Base-by-base conservation (phyloP, 176 grass and related monocot genomes). In the Miscanthus lutarioriparius region DNA sequence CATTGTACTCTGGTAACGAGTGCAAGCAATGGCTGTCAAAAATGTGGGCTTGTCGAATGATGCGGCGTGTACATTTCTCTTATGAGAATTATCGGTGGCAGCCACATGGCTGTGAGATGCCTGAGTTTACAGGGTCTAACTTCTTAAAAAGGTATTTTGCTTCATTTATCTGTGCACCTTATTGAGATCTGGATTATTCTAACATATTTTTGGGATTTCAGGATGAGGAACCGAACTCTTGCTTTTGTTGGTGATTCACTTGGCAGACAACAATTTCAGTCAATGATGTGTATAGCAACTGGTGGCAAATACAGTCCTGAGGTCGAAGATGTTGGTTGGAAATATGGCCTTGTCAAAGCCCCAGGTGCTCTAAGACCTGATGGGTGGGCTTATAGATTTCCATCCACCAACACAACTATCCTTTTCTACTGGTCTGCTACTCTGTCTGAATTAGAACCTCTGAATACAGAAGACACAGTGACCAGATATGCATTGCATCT, bases 361-460 rank as follows among this genome's bases (percentile, higher is more conserved):
- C 88, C 85, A 58, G 93, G 96, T 76, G 91, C 91, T 58, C 70
- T 94, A 59, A 88, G 96, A 86, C 96, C 96, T 84, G 89, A 99
- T 67, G 96, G 93, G 13, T 99, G 96, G 96, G 96, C 87, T 40
- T 99, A 99, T 82, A 86, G 75, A 65, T 96, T 99, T 81, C 87
- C 93, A 49, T 78, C 27, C 28, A 99, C 64, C 9, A 99, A 99
- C 77, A 94, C 93, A 20, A 99, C 96, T 65, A 81, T 99, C 75
- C 86, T 99, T 65, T 99, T 92, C 65, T 99, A 99, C 83, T 99
- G 96, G 96, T 99, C 96, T 86, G 93, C 96, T 71, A 99, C 86
- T 78, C 84, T 99, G 32, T 96, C 93, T 86, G 96, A 99, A 83
- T 48, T 99, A 85, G 89, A 94, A 85, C 88, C 89, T 75, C 66